Percentiles rank a stretch among this genome's conserved stretches.
phyloP scores from a whole-genome alignment of 345 rosid species.

The Brassica napus region DNA sequence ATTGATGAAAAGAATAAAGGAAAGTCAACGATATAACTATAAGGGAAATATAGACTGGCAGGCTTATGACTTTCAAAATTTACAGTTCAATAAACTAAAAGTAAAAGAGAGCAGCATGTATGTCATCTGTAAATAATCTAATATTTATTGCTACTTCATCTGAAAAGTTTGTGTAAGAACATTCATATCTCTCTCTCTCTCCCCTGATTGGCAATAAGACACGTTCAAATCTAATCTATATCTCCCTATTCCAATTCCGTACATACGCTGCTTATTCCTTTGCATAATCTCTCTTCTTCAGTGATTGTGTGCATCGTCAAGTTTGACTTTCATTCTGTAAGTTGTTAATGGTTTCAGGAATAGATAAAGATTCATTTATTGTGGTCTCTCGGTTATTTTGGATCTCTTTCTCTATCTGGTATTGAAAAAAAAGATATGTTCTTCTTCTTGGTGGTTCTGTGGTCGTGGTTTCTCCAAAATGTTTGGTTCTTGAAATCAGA shows the following conservation, averaged over 20 bases:
- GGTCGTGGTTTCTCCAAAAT: not conserved
- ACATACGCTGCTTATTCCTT: not conserved
- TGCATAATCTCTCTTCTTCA: not conserved
- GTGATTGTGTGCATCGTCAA: not conserved
- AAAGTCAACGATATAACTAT: no score
- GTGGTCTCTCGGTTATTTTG: not conserved
- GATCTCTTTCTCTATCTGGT: not conserved
- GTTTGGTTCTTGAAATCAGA: constrained; percentile 3
- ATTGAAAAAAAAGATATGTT: not conserved
- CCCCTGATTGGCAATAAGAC: constrained; percentile 24
- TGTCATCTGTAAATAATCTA: constrained; percentile 10
- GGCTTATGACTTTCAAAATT: no score
- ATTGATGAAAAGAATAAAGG: no score
- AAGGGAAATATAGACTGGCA: no score
- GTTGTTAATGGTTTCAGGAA: constrained; percentile 18
- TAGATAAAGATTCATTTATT: not conserved
- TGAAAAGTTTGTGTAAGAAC: constrained; percentile 24
- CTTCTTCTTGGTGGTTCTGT: not conserved
- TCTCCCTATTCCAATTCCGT: constrained; percentile 3
- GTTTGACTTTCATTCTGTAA: constrained; percentile 22
- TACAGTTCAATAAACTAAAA: no score
- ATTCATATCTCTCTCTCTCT: not conserved
- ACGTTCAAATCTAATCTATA: constrained; percentile 27
- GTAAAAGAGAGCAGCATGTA: not conserved
- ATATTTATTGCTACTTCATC: constrained; percentile 19